Evolutionary conservation across 2,329 filamentous ascomycete species (phyloP).

Genomic region (Sporothrix euskadiensis): DNA sequence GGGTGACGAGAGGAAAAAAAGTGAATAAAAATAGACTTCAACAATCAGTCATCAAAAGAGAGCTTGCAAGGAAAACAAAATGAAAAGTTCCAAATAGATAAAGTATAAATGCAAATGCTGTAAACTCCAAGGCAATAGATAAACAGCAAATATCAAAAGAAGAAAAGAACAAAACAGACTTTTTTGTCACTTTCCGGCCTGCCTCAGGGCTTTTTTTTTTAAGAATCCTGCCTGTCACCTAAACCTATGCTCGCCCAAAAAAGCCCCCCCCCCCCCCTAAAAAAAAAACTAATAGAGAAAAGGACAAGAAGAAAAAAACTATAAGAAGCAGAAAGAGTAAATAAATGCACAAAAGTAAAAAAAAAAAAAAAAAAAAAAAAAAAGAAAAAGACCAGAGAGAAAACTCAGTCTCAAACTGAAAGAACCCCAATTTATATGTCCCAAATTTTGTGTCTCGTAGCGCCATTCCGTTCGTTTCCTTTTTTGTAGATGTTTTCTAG

Average conservation of each 20-base stretch:
- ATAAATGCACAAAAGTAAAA: background rate
- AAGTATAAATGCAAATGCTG: background rate
- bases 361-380: background rate
- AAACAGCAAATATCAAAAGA: background rate
- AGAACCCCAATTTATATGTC: background rate
- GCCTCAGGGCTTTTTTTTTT: background rate
- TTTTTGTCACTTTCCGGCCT: constrained; percentile 11
- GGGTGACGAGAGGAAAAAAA: background rate
- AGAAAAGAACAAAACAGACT: background rate
- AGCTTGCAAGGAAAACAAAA: background rate
- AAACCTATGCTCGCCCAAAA: background rate
- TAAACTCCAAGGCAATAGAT: background rate
- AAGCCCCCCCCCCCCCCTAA: too few relatives aligned
- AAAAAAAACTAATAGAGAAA: background rate
- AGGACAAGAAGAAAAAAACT: background rate
- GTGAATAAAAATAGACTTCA: background rate
- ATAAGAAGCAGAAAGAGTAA: background rate
- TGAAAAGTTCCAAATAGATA: background rate
- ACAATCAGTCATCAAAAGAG: background rate
- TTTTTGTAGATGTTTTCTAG: background rate
- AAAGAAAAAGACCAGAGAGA: background rate
- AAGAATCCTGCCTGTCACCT: background rate
- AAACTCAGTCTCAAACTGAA: background rate
- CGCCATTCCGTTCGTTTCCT: background rate
- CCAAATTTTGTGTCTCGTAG: background rate